These are phyloP conservation scores for Colletotrichum sublineola DNA, from an alignment of 2,329 filamentous ascomycete genomes.

Conservation along the genomic window DNA sequence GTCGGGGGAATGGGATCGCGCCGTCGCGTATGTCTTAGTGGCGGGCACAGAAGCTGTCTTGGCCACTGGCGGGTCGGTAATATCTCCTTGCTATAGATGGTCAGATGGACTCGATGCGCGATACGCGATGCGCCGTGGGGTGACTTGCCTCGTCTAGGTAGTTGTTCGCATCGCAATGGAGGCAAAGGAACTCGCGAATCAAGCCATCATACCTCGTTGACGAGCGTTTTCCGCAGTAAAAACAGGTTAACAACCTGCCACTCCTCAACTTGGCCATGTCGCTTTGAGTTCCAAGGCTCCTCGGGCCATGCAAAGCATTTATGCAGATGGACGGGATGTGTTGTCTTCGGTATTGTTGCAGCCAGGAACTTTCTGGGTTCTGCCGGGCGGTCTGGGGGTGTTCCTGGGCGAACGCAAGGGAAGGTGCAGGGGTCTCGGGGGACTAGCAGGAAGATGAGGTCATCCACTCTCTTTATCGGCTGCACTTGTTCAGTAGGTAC, in stretches of 20 bases:
- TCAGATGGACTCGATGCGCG: background rate
- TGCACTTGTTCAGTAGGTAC: too few relatives aligned
- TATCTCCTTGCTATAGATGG: slow-evolving; percentile 79
- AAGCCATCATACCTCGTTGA: slow-evolving; percentile 68
- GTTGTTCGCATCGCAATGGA: slow-evolving; percentile 87
- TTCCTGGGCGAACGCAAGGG: slow-evolving; percentile 22
- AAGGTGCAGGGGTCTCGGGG: slow-evolving; percentile 26
- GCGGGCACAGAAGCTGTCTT: slow-evolving; percentile 63
- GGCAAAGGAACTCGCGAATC: slow-evolving; percentile 78
- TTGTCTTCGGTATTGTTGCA: slow-evolving; percentile 26
- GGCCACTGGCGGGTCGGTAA: slow-evolving; percentile 84
- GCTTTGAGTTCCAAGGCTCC: slow-evolving; percentile 23
- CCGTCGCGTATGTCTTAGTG: slow-evolving; percentile 62
- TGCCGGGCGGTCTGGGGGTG: slow-evolving; percentile 51
- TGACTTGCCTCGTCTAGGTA: slow-evolving; percentile 83
- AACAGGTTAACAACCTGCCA: slow-evolving; percentile 73
- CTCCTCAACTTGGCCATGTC: slow-evolving; percentile 60
- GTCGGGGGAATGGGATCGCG: slow-evolving; percentile 54
- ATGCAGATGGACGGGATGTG: slow-evolving; percentile 40
- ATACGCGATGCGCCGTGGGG: slow-evolving; percentile 1
- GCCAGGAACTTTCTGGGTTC: slow-evolving; percentile 48
- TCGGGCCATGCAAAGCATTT: slow-evolving; percentile 37
- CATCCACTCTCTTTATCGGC: slow-evolving; percentile 2
- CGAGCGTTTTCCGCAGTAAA: slow-evolving; percentile 84
- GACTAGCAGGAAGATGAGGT: slow-evolving; percentile 36